Evolutionary conservation across 2,329 filamentous ascomycete species (phyloP).

Genomic region (Penicillium sumatraense): DNA sequence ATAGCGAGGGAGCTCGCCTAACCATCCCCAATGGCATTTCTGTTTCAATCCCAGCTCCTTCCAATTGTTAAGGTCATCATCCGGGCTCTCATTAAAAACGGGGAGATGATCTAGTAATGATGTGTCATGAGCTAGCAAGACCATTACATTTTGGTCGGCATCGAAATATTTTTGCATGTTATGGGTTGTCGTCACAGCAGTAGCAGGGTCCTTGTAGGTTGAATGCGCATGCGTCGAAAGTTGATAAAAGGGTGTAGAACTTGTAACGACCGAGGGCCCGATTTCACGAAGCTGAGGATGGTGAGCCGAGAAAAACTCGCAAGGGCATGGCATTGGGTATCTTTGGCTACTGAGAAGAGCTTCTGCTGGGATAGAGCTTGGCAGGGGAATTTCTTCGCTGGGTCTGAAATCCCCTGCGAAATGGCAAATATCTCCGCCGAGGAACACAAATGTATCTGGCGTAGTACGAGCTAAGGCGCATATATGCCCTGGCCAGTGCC

Average conservation of each 20-base stretch:
- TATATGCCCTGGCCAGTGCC: constrained; percentile 30
- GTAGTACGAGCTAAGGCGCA: constrained; percentile 26
- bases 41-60: constrained; percentile 3
- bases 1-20: constrained; percentile 6
- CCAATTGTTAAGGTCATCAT: constrained; percentile 5
- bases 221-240: constrained; percentile 3
- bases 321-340: constrained; percentile 5
- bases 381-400: constrained; percentile 12
- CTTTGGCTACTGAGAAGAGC: not conserved
- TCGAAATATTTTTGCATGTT: constrained; percentile 7
- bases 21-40: constrained; percentile 6
- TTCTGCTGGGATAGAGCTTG: not conserved
- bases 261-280: not conserved
- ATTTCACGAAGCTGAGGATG: constrained; percentile 1
- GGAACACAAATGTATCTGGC: constrained; percentile 28
- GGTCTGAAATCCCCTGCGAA: constrained; percentile 35
- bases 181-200: not conserved
- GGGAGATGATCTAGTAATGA: constrained; percentile 4
- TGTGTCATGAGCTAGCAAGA: constrained; percentile 7
- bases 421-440: constrained; percentile 35
- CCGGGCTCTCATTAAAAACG: constrained; percentile 1
- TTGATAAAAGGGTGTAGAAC: constrained; percentile 4
- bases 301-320: constrained; percentile 4
- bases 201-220: not conserved
- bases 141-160: constrained; percentile 1